Evolutionary conservation across 768 basidiomycete species (phyloP).

Genomic region (Termitomyces eurrhizus): DNA sequence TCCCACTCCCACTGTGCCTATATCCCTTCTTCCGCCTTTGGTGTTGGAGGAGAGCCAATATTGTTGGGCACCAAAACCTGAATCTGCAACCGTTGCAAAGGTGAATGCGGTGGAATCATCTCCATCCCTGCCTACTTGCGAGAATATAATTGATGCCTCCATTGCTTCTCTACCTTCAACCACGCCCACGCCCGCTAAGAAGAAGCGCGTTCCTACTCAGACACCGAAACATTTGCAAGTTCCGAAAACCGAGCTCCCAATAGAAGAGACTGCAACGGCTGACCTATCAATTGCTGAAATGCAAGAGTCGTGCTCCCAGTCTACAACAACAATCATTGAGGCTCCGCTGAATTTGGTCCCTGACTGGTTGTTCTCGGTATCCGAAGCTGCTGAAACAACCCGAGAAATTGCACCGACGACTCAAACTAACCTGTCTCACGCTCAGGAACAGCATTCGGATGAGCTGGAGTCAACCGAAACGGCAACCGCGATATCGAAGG

Average conservation of each 20-base stretch:
- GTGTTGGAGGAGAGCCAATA: not conserved
- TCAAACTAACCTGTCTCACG: not conserved
- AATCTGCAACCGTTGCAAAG: not conserved
- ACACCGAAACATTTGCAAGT: not conserved
- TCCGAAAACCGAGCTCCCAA: not conserved
- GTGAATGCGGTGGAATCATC: not conserved
- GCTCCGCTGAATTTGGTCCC: not conserved
- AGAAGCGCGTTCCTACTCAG: not conserved
- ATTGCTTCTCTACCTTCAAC: not conserved
- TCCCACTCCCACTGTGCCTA: not conserved
- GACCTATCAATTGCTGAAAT: not conserved
- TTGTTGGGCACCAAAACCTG: not conserved
- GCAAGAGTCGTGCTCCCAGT: not conserved
- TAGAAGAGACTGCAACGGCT: not conserved
- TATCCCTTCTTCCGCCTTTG: too few species aligned
- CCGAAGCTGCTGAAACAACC: not conserved
- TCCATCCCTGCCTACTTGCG: not conserved
- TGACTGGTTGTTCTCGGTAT: not conserved
- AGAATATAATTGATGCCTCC: not conserved
- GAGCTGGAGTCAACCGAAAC: not conserved
- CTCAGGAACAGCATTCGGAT: not conserved
- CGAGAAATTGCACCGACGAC: not conserved
- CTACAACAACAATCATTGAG: not conserved
- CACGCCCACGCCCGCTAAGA: not conserved
- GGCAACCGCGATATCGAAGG: not conserved